phyloP scores from a whole-genome alignment of 2,329 filamentous ascomycete species.

The Juglanconis oblonga region DNA sequence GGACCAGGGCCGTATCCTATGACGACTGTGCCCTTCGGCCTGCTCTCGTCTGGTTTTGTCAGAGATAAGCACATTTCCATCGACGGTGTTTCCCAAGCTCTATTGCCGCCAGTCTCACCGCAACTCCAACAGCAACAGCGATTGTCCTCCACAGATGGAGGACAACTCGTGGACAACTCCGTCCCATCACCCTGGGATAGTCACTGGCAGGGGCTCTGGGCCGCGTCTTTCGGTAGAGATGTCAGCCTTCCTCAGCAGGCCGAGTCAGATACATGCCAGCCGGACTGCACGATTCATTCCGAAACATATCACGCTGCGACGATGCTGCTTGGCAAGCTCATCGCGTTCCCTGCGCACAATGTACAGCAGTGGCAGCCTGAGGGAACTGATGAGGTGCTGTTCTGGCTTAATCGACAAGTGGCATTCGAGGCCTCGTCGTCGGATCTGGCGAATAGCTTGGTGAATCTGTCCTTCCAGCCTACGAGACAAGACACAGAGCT shows the following conservation, averaged over 20 bases:
- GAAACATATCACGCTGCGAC: conserved; percentile 28
- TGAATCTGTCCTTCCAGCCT: conserved; percentile 38
- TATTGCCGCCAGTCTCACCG: conserved; percentile 9
- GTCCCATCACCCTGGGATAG: not conserved
- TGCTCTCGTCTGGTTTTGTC: conserved; percentile 17
- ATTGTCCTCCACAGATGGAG: not conserved
- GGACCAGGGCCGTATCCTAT: not conserved
- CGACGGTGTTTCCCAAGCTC: conserved; percentile 19
- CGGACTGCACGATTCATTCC: conserved; percentile 25
- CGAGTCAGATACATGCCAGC: conserved; percentile 19
- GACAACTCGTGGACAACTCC: not conserved
- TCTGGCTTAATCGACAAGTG: conserved; percentile 28
- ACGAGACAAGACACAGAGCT: conserved; percentile 45
- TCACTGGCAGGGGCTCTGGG: conserved; percentile 3
- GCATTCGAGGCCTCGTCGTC: not conserved
- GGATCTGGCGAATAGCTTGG: conserved; percentile 24
- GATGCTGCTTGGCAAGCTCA: conserved; percentile 24
- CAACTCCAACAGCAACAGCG: not conserved
- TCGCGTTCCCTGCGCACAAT: conserved; percentile 18
- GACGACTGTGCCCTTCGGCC: not conserved
- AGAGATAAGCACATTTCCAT: conserved; percentile 11
- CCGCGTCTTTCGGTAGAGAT: not conserved
- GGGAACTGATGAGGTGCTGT: conserved; percentile 18
- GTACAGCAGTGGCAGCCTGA: conserved; percentile 15
- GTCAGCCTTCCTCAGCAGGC: not conserved